phyloP scores from a whole-genome alignment of 2,329 filamentous ascomycete genomes.

The Diaporthe capsici region DNA sequence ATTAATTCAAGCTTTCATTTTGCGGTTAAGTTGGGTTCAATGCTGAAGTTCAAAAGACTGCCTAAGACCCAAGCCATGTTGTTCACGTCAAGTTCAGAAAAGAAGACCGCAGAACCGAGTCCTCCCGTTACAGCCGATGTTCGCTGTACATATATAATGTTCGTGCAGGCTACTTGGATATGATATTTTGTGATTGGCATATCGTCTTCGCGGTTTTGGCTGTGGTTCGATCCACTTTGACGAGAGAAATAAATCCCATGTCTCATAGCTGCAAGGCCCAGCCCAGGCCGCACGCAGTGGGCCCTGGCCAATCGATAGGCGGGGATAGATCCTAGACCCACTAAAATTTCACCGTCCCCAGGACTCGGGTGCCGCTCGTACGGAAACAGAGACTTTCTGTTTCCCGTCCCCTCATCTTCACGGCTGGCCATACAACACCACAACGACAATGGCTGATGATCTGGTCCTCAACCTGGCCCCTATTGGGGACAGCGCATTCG shows the following conservation, averaged over 20 bases:
- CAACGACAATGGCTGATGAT: slow-evolving; percentile 37
- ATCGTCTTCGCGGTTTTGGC: background rate
- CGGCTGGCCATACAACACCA: background rate
- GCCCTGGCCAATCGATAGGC: slow-evolving; percentile 26
- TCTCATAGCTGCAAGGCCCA: background rate
- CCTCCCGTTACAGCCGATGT: background rate
- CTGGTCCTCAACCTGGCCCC: slow-evolving; percentile 40
- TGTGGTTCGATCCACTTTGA: background rate
- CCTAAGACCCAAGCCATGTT: background rate
- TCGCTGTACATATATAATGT: background rate
- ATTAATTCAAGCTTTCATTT: background rate
- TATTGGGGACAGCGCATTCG: slow-evolving; percentile 3
- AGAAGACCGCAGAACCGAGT: background rate
- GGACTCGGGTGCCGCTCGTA: background rate
- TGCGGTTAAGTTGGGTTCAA: background rate
- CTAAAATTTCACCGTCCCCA: slow-evolving; percentile 25
- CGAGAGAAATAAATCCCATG: background rate
- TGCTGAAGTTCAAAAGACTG: background rate
- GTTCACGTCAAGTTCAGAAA: background rate
- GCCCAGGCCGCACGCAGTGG: background rate
- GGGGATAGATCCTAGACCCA: background rate
- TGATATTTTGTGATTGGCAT: no score
- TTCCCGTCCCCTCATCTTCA: background rate
- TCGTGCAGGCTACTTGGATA: background rate
- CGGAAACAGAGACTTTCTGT: slow-evolving; percentile 22